These are phyloP conservation scores for Powellomyces hirtus DNA, from an alignment of 192 early-diverging fungal species.

Conservation along the genomic window DNA sequence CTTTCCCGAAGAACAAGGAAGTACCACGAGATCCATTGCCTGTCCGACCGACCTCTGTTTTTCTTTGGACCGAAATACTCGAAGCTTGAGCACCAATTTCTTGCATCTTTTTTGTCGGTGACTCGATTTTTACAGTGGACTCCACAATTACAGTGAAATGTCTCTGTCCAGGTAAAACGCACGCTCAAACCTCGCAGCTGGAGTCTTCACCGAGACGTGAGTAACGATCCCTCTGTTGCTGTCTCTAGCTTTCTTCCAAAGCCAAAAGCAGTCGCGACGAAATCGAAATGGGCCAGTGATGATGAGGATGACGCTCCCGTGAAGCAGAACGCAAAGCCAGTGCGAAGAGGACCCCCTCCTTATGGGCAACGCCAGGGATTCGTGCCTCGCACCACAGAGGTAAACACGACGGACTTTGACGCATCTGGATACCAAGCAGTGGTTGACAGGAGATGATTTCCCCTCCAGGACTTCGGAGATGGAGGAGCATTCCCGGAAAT, in stretches of 20 bases:
- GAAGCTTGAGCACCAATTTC: too few relatives aligned
- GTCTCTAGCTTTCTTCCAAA: slow-evolving; percentile 21
- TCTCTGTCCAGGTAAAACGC: slow-evolving; percentile 13
- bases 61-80: too few relatives aligned
- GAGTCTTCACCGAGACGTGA: neutral
- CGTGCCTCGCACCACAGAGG: slow-evolving; percentile 69
- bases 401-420: neutral
- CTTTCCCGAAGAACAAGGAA: too few relatives aligned
- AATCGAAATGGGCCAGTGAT: slow-evolving; percentile 40
- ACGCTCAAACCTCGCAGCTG: too few relatives aligned
- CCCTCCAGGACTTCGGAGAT: slow-evolving; percentile 86
- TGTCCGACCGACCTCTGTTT: too few relatives aligned
- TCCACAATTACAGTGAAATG: neutral
- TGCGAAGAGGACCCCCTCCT: slow-evolving; percentile 54
- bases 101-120: too few relatives aligned
- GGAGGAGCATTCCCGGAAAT: slow-evolving; percentile 98
- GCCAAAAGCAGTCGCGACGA: slow-evolving; percentile 17
- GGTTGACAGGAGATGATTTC: too few relatives aligned
- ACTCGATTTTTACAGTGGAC: too few relatives aligned
- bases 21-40: too few relatives aligned
- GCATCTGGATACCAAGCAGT: too few relatives aligned
- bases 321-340: neutral
- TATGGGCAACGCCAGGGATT: slow-evolving; percentile 80
- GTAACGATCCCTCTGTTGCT: neutral
- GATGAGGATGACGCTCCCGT: slow-evolving; percentile 30